Percentiles rank a stretch among this genome's conserved stretches.
Evolutionary conservation across 352 stramenopile genomes (phyloP).

Genomic region (Pythium brassicae): DNA sequence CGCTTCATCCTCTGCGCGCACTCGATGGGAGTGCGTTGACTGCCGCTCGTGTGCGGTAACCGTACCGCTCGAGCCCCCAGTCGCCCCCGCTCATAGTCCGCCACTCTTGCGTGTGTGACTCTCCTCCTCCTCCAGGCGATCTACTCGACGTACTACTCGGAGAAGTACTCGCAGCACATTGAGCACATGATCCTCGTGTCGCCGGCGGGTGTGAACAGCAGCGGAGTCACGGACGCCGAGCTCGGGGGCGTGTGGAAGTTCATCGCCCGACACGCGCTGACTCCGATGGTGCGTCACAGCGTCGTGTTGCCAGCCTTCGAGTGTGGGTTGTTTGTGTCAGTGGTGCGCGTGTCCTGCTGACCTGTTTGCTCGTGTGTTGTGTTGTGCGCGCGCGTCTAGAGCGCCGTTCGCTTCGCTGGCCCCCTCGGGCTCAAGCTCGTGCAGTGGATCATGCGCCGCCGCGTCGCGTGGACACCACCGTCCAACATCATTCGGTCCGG

Average conservation of each 20-base stretch:
- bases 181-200: constrained; percentile 79
- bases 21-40: constrained; percentile 67
- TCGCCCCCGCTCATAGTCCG: not conserved
- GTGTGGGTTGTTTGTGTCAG: no score
- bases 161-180: constrained; percentile 64
- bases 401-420: constrained; percentile 53
- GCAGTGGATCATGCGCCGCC: constrained; percentile 45
- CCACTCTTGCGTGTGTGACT: not conserved
- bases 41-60: not conserved
- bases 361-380: constrained; percentile 3
- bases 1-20: constrained; percentile 72
- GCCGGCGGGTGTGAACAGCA: constrained; percentile 54
- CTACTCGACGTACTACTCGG: constrained; percentile 74
- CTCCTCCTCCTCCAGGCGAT: constrained; percentile 33
- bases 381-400: no score
- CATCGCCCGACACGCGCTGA: constrained; percentile 41
- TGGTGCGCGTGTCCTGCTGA: not conserved
- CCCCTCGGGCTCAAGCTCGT: constrained; percentile 54
- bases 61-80: constrained; percentile 5
- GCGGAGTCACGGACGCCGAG: constrained; percentile 28
- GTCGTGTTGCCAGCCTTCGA: no score
- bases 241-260: constrained; percentile 40
- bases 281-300: constrained; percentile 69
- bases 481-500: constrained; percentile 74
- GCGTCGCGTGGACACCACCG: constrained; percentile 56